These are phyloP conservation scores for Boeremia lycopersici DNA, from an alignment of 2,329 filamentous ascomycete genomes.

Conservation along the genomic window DNA sequence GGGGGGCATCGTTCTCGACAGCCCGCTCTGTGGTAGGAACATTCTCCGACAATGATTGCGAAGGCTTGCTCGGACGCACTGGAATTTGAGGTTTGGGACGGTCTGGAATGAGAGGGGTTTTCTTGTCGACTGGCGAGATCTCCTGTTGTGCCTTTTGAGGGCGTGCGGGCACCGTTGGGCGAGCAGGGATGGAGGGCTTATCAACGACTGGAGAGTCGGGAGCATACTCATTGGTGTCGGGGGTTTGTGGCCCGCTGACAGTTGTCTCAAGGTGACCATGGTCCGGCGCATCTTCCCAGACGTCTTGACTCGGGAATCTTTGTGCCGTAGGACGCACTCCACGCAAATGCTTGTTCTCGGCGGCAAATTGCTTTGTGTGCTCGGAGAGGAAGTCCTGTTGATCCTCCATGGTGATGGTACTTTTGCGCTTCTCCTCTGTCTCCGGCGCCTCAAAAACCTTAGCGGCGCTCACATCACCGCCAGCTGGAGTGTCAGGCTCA, in stretches of 20 bases:
- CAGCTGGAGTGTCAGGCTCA: conserved; percentile 50
- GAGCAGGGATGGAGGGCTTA: conserved; percentile 37
- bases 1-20: conserved; percentile 44
- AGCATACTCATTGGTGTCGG: conserved; percentile 52
- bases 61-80: conserved; percentile 61
- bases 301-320: conserved; percentile 87
- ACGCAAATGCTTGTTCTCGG: conserved; percentile 60
- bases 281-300: conserved; percentile 94
- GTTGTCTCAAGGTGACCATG: conserved; percentile 80
- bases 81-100: conserved; percentile 70
- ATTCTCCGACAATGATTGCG: conserved; percentile 51
- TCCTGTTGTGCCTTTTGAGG: conserved; percentile 39
- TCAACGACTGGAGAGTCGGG: conserved; percentile 40
- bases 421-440: conserved; percentile 57
- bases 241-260: conserved; percentile 61
- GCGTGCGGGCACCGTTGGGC: conserved; percentile 43
- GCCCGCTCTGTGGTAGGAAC: conserved; percentile 33
- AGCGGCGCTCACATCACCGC: conserved; percentile 41
- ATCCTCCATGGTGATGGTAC: conserved; percentile 51
- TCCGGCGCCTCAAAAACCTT: conserved; percentile 54
- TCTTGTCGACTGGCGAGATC: conserved; percentile 58
- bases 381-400: conserved; percentile 52
- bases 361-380: conserved; percentile 62
- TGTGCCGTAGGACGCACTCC: conserved; percentile 61
- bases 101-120: conserved; percentile 60